Percentiles rank a stretch among this genome's conserved stretches.
Evolutionary conservation across 2,329 filamentous ascomycete species (phyloP).

Genomic region (Ophiobolus disseminans): DNA sequence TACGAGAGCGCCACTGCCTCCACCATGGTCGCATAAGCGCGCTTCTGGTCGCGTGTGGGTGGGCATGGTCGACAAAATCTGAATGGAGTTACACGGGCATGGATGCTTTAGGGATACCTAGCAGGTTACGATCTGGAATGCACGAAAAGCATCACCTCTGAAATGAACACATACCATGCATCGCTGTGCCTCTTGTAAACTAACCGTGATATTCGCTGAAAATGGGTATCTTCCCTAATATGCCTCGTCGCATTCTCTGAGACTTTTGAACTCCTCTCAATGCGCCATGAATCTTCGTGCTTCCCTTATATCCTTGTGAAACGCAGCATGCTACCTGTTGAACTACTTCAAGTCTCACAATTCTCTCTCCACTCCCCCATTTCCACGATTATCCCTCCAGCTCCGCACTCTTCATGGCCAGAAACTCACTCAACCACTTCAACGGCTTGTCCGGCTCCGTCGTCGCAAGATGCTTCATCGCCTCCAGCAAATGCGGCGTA

Average conservation of each 20-base stretch:
- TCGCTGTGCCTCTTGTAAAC: conserved; percentile 2
- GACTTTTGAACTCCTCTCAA: conserved; percentile 16
- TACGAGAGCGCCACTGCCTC: conserved; percentile 95
- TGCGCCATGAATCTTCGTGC: not conserved
- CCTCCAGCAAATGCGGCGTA: conserved; percentile 59
- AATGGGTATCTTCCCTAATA: conserved; percentile 28
- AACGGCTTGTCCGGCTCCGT: conserved; percentile 60
- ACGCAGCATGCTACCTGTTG: not conserved
- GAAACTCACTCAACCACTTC: conserved; percentile 57
- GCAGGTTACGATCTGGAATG: conserved; percentile 46
- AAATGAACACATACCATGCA: conserved; percentile 31
- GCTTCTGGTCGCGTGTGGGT: conserved; percentile 37
- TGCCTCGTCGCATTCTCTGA: not conserved
- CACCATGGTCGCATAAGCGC: conserved; percentile 51
- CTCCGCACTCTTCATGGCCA: conserved; percentile 56
- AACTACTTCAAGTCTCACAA: not conserved
- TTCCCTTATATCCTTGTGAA: not conserved
- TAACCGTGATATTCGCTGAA: conserved; percentile 14
- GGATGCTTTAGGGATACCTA: conserved; percentile 46
- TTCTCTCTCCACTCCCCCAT: not conserved
- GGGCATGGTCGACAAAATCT: conserved; percentile 36
- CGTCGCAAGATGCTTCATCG: conserved; percentile 60
- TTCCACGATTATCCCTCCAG: conserved; percentile 50
- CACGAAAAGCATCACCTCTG: conserved; percentile 46
- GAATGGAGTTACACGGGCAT: conserved; percentile 47